These are phyloP conservation scores for Diaporthe sp. DNA, from an alignment of 2,329 filamentous ascomycete genomes.

Conservation along the genomic window DNA sequence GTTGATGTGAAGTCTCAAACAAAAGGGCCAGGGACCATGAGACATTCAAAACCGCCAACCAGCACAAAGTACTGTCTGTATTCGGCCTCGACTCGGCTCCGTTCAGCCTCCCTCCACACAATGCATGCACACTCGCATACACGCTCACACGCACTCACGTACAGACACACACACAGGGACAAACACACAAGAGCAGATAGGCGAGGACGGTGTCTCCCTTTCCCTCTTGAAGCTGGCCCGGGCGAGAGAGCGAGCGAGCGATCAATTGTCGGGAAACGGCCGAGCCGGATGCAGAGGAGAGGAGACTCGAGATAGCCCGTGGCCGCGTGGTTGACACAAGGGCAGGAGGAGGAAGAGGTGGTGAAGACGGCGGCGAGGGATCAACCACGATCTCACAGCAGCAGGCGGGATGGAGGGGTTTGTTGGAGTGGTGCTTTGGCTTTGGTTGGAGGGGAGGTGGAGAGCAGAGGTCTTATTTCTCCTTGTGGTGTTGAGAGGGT, in stretches of 20 bases:
- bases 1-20: constrained; percentile 23
- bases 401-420: constrained; percentile 33
- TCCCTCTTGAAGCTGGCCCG: neutral
- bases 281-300: constrained; percentile 10
- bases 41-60: constrained; percentile 34
- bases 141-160: neutral
- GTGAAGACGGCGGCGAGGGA: constrained; percentile 21
- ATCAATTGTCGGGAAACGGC: constrained; percentile 20
- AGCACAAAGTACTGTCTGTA: neutral
- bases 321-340: constrained; percentile 13
- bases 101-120: constrained; percentile 16
- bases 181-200: neutral
- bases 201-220: neutral
- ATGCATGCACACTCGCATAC: neutral
- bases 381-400: constrained; percentile 25
- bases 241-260: constrained; percentile 4
- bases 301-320: constrained; percentile 3
- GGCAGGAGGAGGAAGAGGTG: constrained; percentile 23
- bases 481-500: constrained; percentile 30
- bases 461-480: constrained; percentile 38
- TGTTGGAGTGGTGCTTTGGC: constrained; percentile 7
- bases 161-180: neutral
- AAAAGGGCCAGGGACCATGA: constrained; percentile 39
- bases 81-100: constrained; percentile 16
- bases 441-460: constrained; percentile 39